Percentiles rank a stretch among this genome's conserved stretches.
phyloP scores from a whole-genome alignment of 495 filamentous ascomycete species.

The Amphirosellinia nigrospora region DNA sequence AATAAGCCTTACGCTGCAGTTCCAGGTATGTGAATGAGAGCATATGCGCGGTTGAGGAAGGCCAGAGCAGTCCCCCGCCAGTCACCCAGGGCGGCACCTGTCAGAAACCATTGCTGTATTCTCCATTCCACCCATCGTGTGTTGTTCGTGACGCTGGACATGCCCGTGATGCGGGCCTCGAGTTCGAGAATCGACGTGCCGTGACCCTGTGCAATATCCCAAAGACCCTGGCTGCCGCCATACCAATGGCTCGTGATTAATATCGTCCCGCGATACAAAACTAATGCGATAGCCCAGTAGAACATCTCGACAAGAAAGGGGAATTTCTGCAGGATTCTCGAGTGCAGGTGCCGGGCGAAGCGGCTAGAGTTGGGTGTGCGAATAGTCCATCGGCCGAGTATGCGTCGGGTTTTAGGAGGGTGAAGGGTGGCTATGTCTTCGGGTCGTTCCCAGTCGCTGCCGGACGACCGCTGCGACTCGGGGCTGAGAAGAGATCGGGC shows the following conservation, averaged over 20 bases:
- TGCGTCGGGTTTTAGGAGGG: conserved; percentile 30
- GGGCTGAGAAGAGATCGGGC: conserved; percentile 25
- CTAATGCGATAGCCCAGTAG: conserved; percentile 78
- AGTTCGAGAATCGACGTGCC: conserved; percentile 66
- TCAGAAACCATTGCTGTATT: conserved; percentile 63
- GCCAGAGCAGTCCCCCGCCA: conserved; percentile 33
- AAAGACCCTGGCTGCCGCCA: conserved; percentile 62
- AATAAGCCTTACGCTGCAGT: conserved; percentile 65
- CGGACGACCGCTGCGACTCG: conserved; percentile 23
- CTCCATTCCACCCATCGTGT: conserved; percentile 48
- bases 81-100: conserved; percentile 40
- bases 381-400: conserved; percentile 41
- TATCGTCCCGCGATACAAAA: conserved; percentile 67
- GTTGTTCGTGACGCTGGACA: conserved; percentile 30
- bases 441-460: conserved; percentile 24
- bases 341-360: conserved; percentile 60
- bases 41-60: conserved; percentile 69
- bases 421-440: conserved; percentile 18
- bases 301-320: conserved; percentile 82
- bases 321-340: conserved; percentile 66
- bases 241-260: conserved; percentile 64
- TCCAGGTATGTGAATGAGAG: conserved; percentile 82
- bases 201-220: conserved; percentile 70
- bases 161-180: conserved; percentile 48
- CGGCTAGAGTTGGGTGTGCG: conserved; percentile 60